Evolutionary conservation across 805 yeast species (phyloP).

Genomic region (Candida glaebosa): DNA sequence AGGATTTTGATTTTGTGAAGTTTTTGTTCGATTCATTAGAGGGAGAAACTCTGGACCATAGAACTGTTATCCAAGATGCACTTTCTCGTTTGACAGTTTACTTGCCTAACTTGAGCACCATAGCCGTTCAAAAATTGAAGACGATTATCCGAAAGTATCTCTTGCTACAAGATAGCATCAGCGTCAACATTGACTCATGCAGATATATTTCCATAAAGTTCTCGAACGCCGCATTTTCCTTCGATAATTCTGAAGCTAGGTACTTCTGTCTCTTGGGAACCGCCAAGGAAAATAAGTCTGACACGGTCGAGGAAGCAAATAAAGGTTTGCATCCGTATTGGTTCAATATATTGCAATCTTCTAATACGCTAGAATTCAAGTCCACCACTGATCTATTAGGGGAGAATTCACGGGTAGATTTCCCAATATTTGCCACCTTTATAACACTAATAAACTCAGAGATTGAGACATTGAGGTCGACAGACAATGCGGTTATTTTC

Average conservation of each 20-base stretch:
- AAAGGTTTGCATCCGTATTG: slow-evolving; percentile 84
- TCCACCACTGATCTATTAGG: slow-evolving; percentile 46
- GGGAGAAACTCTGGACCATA: slow-evolving; percentile 59
- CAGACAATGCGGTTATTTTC: slow-evolving; percentile 22
- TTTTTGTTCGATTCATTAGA: slow-evolving; percentile 70
- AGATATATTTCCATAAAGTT: slow-evolving; percentile 66
- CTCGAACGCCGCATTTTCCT: slow-evolving; percentile 60
- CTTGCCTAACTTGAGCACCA: slow-evolving; percentile 36
- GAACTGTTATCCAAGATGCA: slow-evolving; percentile 68
- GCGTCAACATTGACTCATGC: slow-evolving; percentile 41
- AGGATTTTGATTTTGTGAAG: slow-evolving; percentile 50
- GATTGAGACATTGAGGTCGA: slow-evolving; percentile 16
- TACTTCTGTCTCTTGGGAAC: slow-evolving; percentile 65
- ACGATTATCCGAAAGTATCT: slow-evolving; percentile 31
- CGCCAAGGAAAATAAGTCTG: slow-evolving; percentile 55
- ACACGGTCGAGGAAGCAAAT: slow-evolving; percentile 73
- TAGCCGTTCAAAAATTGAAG: slow-evolving; percentile 42
- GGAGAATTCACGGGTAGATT: slow-evolving; percentile 31
- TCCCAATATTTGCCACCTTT: slow-evolving; percentile 54
- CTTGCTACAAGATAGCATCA: slow-evolving; percentile 7
- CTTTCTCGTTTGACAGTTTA: slow-evolving; percentile 56
- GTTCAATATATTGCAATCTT: slow-evolving; percentile 53
- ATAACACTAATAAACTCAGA: slow-evolving; percentile 22
- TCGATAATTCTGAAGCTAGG: slow-evolving; percentile 65
- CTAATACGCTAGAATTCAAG: slow-evolving; percentile 41